Conservation (phyloP, 1,284 basidiomycete genomes). For the Pterulicium gracile region DNA sequence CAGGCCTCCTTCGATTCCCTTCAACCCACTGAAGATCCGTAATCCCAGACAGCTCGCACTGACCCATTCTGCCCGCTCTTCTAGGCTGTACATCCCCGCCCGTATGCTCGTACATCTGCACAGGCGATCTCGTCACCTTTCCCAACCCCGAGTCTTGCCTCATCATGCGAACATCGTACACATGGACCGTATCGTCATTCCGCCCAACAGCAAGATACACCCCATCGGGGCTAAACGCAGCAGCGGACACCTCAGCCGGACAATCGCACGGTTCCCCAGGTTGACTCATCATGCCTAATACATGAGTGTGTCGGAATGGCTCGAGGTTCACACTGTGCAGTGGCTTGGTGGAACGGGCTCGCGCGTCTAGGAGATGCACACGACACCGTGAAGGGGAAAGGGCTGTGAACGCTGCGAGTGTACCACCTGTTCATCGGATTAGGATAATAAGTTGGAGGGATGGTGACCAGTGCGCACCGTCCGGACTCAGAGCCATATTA, state of each 20-base stretch:
- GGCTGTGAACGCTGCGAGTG: conserved; percentile 36
- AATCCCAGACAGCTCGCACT: conserved; percentile 36
- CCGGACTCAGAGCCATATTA: not conserved
- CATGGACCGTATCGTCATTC: conserved; percentile 44
- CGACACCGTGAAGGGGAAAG: conserved; percentile 21
- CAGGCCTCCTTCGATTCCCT: conserved; percentile 24
- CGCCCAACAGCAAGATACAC: conserved; percentile 48
- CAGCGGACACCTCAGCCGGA: conserved; percentile 36
- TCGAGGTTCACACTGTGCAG: conserved; percentile 20
- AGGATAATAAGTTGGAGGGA: conserved; percentile 3
- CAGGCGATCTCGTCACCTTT: conserved; percentile 24
- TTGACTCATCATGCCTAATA: too few relatives aligned
- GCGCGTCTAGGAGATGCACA: conserved; percentile 46
- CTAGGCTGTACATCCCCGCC: conserved; percentile 17
- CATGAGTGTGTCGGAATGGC: conserved; percentile 15
- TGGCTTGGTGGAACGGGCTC: conserved; percentile 18
- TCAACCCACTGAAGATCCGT: conserved; percentile 47
- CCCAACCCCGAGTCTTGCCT: conserved; percentile 30
- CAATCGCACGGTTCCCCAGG: conserved; percentile 9
- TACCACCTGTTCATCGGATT: conserved; percentile 19
- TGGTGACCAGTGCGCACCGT: not conserved
- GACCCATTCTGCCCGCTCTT: conserved; percentile 25
- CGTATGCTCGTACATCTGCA: not conserved
- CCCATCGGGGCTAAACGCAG: conserved; percentile 49
- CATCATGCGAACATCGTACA: conserved; percentile 54